Conservation (phyloP, 306 rosid genomes). For the Cucumis melo region DNA sequence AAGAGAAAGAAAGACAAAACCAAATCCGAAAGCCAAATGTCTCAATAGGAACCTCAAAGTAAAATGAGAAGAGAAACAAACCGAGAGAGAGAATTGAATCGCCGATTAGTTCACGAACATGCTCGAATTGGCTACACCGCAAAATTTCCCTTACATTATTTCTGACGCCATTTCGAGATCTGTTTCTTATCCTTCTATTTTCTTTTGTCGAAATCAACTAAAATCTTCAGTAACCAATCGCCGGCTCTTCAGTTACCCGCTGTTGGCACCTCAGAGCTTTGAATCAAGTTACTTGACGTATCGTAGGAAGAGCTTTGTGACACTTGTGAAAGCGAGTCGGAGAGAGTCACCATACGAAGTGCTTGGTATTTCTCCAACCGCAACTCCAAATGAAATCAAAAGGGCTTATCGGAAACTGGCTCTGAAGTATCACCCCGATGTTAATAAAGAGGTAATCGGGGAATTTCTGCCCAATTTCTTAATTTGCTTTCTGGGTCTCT, state of each 20-base stretch:
- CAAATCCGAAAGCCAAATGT: conserved; percentile 8
- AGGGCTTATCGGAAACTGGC: conserved; percentile 92
- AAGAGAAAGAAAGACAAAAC: not conserved
- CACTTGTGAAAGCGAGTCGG: conserved; percentile 27
- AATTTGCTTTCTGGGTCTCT: not conserved
- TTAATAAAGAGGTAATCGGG: conserved; percentile 65
- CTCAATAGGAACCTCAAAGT: not conserved
- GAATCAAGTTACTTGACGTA: conserved; percentile 11
- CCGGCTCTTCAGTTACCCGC: conserved; percentile 5
- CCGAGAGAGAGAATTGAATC: conserved; percentile 2
- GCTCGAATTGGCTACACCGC: conserved; percentile 28
- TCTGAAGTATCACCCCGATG: conserved; percentile 93
- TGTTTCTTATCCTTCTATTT: conserved; percentile 7
- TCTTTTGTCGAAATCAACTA: conserved; percentile 18
- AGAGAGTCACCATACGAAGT: conserved; percentile 78
- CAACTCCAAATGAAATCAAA: conserved; percentile 54
- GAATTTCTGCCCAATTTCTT: not conserved
- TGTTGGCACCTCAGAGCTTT: not conserved
- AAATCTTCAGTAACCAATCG: conserved; percentile 20
- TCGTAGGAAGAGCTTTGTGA: conserved; percentile 6
- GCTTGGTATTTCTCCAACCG: conserved; percentile 71
- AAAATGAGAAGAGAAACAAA: conserved; percentile 13
- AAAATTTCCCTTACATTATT: conserved; percentile 5
- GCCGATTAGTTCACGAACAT: conserved; percentile 27
- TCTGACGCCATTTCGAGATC: conserved; percentile 20